Conservation (phyloP, 306 rosid genomes). For the Sesbania bispinosa region DNA sequence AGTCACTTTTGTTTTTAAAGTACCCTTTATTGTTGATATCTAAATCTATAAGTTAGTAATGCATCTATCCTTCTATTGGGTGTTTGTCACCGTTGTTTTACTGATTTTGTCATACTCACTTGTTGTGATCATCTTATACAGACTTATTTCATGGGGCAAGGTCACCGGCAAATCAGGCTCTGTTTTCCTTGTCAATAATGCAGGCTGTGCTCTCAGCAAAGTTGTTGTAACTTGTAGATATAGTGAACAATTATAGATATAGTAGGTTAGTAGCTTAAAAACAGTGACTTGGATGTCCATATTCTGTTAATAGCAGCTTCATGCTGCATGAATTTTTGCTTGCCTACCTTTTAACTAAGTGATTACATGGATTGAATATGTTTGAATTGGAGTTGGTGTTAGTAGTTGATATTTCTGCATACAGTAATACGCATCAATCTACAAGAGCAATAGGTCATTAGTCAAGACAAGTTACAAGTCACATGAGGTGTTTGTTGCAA, state of each 20-base stretch:
- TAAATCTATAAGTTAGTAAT: neutral
- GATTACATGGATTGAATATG: neutral
- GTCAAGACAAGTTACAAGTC: too few species aligned
- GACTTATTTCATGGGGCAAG: conserved; percentile 4
- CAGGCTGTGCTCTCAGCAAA: neutral
- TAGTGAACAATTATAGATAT: neutral
- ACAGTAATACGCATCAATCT: too few species aligned
- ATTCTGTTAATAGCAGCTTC: neutral
- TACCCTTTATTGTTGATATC: neutral
- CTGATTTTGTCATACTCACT: neutral
- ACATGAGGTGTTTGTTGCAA: too few species aligned
- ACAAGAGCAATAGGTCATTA: too few species aligned
- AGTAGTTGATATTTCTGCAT: too few species aligned
- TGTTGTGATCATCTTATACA: conserved; percentile 1
- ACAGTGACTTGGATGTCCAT: neutral
- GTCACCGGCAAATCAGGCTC: conserved; percentile 3
- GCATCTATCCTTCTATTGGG: neutral
- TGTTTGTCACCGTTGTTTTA: neutral
- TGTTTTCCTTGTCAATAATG: neutral
- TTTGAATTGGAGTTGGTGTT: neutral
- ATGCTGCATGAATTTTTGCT: neutral
- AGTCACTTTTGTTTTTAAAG: neutral
- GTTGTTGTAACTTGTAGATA: conserved; percentile 14
- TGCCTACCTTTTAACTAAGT: too few species aligned
- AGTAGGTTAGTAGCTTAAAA: neutral